Percentiles rank a stretch among this genome's conserved stretches.
phyloP scores from a whole-genome alignment of 768 basidiomycete genomes.

The Rhodotorula toruloides region DNA sequence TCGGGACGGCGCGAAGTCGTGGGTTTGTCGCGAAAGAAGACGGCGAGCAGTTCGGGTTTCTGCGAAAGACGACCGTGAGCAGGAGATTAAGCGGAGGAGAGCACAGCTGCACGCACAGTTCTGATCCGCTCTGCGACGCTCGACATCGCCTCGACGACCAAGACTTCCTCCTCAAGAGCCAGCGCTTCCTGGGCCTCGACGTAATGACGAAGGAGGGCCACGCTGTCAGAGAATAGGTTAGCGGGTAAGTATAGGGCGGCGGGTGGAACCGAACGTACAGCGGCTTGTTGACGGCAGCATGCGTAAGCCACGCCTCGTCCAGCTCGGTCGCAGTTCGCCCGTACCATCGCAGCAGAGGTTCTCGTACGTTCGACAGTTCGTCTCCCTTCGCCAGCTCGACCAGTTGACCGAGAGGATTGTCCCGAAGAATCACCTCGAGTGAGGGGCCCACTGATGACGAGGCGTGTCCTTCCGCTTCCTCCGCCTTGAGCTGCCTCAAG shows the following conservation, averaged over 20 bases:
- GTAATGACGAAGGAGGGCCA: conserved; percentile 75
- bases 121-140: conserved; percentile 87
- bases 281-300: conserved; percentile 62
- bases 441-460: conserved; percentile 14
- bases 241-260: not conserved
- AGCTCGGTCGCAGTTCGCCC: conserved; percentile 86
- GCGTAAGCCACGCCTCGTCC: conserved; percentile 87
- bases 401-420: conserved; percentile 77
- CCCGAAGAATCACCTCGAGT: conserved; percentile 55
- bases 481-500: conserved; percentile 3
- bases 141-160: conserved; percentile 79
- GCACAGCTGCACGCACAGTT: conserved; percentile 47
- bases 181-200: conserved; percentile 66
- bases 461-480: not conserved
- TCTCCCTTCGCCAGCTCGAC: conserved; percentile 81
- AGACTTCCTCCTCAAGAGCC: conserved; percentile 49
- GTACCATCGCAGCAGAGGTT: conserved; percentile 76
- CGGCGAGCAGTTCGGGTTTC: conserved; percentile 82
- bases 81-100: too few relatives aligned
- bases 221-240: not conserved
- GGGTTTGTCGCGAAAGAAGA: conserved; percentile 95
- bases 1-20: conserved; percentile 64
- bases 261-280: conserved; percentile 2
- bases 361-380: conserved; percentile 78
- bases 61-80: not conserved